A percentile compares a stretch with the other conserved stretches of the same genome.
These are phyloP conservation scores for Cymbopogon citratus DNA, from an alignment of 176 grass and related monocot species.

Conservation along the genomic window DNA sequence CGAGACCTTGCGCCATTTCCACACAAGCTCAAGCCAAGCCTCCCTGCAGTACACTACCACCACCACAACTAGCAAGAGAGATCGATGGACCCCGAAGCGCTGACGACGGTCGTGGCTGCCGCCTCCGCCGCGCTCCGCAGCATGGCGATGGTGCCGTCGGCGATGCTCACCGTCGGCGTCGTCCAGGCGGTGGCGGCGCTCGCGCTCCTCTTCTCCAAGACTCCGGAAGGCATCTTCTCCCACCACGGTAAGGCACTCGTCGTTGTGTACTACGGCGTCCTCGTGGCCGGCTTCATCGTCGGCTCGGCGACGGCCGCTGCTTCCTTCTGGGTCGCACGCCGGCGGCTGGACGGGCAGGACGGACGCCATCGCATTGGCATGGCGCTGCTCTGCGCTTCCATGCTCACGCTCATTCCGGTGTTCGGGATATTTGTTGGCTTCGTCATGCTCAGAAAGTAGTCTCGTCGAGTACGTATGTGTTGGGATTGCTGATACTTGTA, in stretches of 20 bases:
- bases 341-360: too few relatives aligned
- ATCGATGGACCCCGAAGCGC: too few relatives aligned
- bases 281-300: not conserved
- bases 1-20: too few relatives aligned
- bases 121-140: not conserved
- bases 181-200: not conserved
- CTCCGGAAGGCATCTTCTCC: not conserved
- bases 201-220: not conserved
- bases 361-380: too few relatives aligned
- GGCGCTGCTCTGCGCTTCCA: too few relatives aligned
- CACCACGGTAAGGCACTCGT: not conserved
- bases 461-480: too few relatives aligned
- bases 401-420: too few relatives aligned
- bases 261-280: not conserved
- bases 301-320: not conserved
- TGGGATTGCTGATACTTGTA: too few relatives aligned
- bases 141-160: not conserved
- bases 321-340: not conserved
- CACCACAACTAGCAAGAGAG: too few relatives aligned
- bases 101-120: not conserved
- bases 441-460: not conserved
- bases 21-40: too few relatives aligned
- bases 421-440: not conserved
- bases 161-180: not conserved
- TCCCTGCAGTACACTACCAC: too few relatives aligned